Evolutionary conservation across 352 stramenopile species (phyloP), one percentile per base, ranked within the genome.

Genomic region (Phytophthora crassamura): DNA sequence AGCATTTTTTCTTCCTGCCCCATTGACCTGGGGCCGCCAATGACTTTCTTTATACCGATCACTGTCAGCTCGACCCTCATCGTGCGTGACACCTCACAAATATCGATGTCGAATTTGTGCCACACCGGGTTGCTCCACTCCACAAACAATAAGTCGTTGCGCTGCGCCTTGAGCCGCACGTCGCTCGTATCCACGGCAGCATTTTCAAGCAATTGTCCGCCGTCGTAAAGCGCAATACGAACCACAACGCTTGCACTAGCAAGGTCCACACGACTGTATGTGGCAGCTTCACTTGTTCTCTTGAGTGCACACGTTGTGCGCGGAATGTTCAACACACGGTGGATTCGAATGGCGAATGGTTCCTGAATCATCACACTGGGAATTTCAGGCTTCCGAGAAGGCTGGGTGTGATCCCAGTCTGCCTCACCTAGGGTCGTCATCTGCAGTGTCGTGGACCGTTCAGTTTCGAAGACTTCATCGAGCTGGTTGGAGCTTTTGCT

Each of bases 261-360:
- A 9, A 92, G 64, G 6, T 75, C 71, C 6, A 79, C 63, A 22
- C 58, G 65, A 20, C 76, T 77, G 15, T 90, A 30, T 6, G 67
- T 76, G 0, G 83, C 74, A 20, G 88, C 81, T 55, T 93, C 81
- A 33, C 75, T 88, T 3, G 82, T 80, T 39, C 83, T 75, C 51
- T 88, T 91, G 7, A 74, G 60, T 7, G 80, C 61, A 40, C 76
- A 88, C 0, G 84, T 93, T 12, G 63, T 76, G 5, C 83, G 83
- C 7, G 86, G 85, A 45, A 94, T 94, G 64, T 94, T 94, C 18
- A 92, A 52, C 8, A 94, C 78, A 2, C 83, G 86, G 30, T 79
- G 72, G 53, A 94, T 80, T 35, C 79, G 79, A 51, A 94, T 82
- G 6, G 67, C 41, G 46, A 91, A 89, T 5, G 82, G 82, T 48